phyloP scores from a whole-genome alignment of 2,329 filamentous ascomycete species.

The Exophiala mesophila region DNA sequence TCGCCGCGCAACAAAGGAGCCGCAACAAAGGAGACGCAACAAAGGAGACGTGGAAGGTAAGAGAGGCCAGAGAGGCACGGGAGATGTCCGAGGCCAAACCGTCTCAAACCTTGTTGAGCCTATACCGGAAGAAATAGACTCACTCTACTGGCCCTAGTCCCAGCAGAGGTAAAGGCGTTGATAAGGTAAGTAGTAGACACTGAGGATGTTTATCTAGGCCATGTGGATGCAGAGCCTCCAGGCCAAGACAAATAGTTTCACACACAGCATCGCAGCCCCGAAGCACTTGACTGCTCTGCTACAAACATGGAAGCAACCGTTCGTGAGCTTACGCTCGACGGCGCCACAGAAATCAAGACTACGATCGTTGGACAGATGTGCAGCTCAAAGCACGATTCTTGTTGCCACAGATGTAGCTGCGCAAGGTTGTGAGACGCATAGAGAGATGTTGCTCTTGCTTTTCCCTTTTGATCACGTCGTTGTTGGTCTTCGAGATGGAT shows the following conservation, averaged over 20 bases:
- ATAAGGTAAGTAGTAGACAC: slow-evolving; percentile 1
- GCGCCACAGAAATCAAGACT: slow-evolving; percentile 95
- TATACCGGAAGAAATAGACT: slow-evolving; percentile 2
- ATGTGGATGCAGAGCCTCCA: slow-evolving; percentile 67
- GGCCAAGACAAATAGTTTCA: slow-evolving; percentile 80
- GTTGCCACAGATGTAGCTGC: slow-evolving; percentile 92
- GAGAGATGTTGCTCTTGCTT: too few species aligned
- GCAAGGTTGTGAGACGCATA: slow-evolving; percentile 88
- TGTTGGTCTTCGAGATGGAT: too few species aligned
- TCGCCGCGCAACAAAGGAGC: slow-evolving; percentile 7
- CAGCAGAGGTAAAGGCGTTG: slow-evolving; percentile 1
- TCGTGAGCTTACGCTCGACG: slow-evolving; percentile 72
- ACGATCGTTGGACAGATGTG: slow-evolving; percentile 87
- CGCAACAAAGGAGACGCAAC: too few species aligned
- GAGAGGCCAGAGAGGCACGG: slow-evolving; percentile 7
- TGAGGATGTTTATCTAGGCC: slow-evolving; percentile 8
- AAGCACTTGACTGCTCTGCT: slow-evolving; percentile 80
- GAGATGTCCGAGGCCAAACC: background rate
- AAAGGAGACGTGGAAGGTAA: slow-evolving; percentile 11
- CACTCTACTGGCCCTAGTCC: background rate
- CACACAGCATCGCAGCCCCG: slow-evolving; percentile 91
- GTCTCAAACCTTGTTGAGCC: background rate
- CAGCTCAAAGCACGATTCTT: slow-evolving; percentile 61
- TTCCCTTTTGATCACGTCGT: too few species aligned
- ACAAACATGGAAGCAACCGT: slow-evolving; percentile 72